Percentiles rank a stretch among this genome's conserved stretches.
phyloP scores from a whole-genome alignment of 2,329 filamentous ascomycete genomes.

The Escovopsis sp. region DNA sequence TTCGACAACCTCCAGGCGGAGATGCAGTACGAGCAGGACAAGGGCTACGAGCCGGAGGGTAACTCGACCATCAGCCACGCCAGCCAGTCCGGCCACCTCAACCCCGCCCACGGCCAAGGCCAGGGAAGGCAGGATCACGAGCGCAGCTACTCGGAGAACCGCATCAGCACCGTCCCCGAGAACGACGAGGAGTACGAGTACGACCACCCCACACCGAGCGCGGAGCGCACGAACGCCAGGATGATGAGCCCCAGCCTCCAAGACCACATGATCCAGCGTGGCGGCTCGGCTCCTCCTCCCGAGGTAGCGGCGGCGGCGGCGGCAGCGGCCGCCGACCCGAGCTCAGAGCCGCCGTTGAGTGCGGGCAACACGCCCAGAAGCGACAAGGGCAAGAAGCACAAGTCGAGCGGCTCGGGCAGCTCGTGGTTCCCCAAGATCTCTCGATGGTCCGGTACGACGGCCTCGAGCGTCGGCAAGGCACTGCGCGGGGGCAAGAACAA shows the following conservation, averaged over 20 bases:
- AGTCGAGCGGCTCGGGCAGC: conserved; percentile 64
- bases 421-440: conserved; percentile 78
- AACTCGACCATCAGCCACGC: conserved; percentile 54
- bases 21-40: conserved; percentile 51
- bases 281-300: conserved; percentile 34
- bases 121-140: conserved; percentile 29
- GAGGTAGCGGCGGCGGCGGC: conserved; percentile 10
- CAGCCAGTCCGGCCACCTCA: conserved; percentile 55
- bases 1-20: conserved; percentile 53
- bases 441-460: conserved; percentile 91
- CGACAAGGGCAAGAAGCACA: conserved; percentile 74
- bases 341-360: conserved; percentile 35
- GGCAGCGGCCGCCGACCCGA: conserved; percentile 32
- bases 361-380: conserved; percentile 64
- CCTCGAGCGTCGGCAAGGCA: conserved; percentile 69
- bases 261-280: conserved; percentile 24
- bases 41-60: conserved; percentile 73
- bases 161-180: conserved; percentile 82
- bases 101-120: conserved; percentile 44
- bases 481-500: conserved; percentile 48
- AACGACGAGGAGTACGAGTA: conserved; percentile 58
- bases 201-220: conserved; percentile 31
- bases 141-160: conserved; percentile 54
- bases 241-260: conserved; percentile 47
- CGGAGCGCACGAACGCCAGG: conserved; percentile 28